Percentiles rank a stretch among this genome's conserved stretches.
phyloP scores from a whole-genome alignment of 768 basidiomycete genomes.

The Trametes cingulata region DNA sequence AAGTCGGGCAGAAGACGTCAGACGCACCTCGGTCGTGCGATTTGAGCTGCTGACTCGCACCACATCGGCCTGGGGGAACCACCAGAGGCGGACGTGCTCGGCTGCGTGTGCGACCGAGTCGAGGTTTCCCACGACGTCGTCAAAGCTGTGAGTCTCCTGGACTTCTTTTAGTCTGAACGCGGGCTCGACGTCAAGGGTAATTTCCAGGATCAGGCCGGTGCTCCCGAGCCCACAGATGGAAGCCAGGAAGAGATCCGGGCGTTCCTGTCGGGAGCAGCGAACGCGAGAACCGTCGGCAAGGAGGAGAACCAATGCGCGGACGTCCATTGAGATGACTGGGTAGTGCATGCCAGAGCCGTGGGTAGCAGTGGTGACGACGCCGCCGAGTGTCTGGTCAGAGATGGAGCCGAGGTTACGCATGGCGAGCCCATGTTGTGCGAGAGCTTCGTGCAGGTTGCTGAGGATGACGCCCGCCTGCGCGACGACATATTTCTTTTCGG shows the following conservation, averaged over 20 bases:
- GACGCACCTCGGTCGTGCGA: constrained; percentile 74
- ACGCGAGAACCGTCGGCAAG: constrained; percentile 74
- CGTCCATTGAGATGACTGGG: constrained; percentile 80
- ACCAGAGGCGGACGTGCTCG: constrained; percentile 93
- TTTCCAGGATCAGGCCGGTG: constrained; percentile 83
- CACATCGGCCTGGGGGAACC: constrained; percentile 81
- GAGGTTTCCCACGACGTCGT: constrained; percentile 57
- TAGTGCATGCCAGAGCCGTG: constrained; percentile 87
- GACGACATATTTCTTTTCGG: constrained; percentile 62
- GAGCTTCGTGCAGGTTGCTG: constrained; percentile 65
- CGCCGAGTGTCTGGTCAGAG: constrained; percentile 93
- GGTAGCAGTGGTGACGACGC: constrained; percentile 90
- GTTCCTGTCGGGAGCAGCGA: constrained; percentile 61
- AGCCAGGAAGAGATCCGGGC: constrained; percentile 81
- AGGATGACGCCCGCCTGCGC: constrained; percentile 82
- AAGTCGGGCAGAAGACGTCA: constrained; percentile 6
- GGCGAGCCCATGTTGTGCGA: constrained; percentile 70
- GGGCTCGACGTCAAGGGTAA: constrained; percentile 77
- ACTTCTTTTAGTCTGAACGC: constrained; percentile 80
- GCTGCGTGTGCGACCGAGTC: constrained; percentile 59
- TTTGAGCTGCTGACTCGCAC: constrained; percentile 74
- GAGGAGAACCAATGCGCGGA: constrained; percentile 72
- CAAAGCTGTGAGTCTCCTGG: constrained; percentile 62
- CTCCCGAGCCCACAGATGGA: constrained; percentile 89
- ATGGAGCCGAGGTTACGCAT: constrained; percentile 95